Evolutionary conservation across 805 yeast genomes (phyloP).

Genomic region (Ogataea pini): DNA sequence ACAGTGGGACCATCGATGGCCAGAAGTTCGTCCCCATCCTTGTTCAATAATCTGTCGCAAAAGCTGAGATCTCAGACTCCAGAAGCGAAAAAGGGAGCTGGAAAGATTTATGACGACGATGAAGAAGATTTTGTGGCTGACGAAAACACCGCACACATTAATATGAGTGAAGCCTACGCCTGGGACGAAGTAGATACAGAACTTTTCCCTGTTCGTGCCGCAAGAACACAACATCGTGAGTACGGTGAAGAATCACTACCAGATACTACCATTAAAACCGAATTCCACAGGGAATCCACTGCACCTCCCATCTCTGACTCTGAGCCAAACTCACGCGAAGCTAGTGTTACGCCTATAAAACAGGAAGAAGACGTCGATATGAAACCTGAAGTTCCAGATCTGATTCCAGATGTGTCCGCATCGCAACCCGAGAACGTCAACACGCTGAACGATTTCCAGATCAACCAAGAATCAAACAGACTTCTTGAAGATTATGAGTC

Average conservation of each 20-base stretch:
- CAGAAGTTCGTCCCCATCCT: slow-evolving; percentile 4
- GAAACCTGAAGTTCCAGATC: neutral
- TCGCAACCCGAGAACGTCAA: slow-evolving; percentile 13
- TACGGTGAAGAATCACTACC: slow-evolving; percentile 33
- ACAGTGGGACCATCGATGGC: slow-evolving; percentile 17
- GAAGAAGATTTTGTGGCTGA: slow-evolving; percentile 27
- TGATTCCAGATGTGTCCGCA: slow-evolving; percentile 15
- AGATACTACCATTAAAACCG: slow-evolving; percentile 37
- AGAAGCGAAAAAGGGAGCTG: slow-evolving; percentile 8
- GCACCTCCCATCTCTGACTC: slow-evolving; percentile 21
- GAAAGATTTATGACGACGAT: slow-evolving; percentile 39
- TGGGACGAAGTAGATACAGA: slow-evolving; percentile 54
- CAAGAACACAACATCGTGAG: slow-evolving; percentile 48
- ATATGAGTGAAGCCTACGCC: slow-evolving; percentile 63
- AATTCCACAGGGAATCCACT: slow-evolving; percentile 29
- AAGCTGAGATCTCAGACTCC: slow-evolving; percentile 19
- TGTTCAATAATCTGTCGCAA: slow-evolving; percentile 26
- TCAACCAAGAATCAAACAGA: slow-evolving; percentile 37
- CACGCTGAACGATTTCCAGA: slow-evolving; percentile 33
- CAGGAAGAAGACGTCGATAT: slow-evolving; percentile 15
- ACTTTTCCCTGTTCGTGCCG: slow-evolving; percentile 72
- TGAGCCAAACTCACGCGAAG: slow-evolving; percentile 27
- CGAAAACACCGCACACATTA: slow-evolving; percentile 50
- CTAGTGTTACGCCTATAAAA: slow-evolving; percentile 21
- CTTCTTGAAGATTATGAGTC: slow-evolving; percentile 42